phyloP scores from a whole-genome alignment of 495 filamentous ascomycete genomes.

The Chaetomidium leptoderma region DNA sequence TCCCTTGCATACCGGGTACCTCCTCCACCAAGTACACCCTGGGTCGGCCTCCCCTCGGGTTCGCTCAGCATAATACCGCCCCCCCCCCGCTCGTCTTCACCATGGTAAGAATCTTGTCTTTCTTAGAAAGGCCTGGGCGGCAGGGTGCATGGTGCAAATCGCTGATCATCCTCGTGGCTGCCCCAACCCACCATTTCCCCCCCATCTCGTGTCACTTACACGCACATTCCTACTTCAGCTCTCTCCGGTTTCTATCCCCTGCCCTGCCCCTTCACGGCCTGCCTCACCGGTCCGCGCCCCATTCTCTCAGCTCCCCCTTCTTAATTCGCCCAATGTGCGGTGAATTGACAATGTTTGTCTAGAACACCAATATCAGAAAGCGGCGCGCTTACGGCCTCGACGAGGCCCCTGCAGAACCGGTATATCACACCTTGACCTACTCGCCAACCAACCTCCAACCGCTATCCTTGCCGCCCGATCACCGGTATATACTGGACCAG shows the following conservation, averaged over 20 bases:
- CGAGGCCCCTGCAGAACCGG: slow-evolving; percentile 38
- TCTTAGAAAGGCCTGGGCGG: slow-evolving; percentile 26
- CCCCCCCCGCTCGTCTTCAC: slow-evolving; percentile 20
- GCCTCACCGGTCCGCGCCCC: slow-evolving; percentile 33
- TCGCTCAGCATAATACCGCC: slow-evolving; percentile 38
- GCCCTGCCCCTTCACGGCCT: slow-evolving; percentile 14
- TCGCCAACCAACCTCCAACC: slow-evolving; percentile 27
- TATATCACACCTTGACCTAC: slow-evolving; percentile 35
- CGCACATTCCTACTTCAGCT: slow-evolving; percentile 35
- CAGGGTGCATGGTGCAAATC: slow-evolving; percentile 33
- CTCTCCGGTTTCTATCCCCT: slow-evolving; percentile 22
- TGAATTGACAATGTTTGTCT: slow-evolving; percentile 46
- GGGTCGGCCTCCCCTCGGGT: slow-evolving; percentile 24
- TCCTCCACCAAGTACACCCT: slow-evolving; percentile 26
- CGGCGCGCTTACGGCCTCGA: slow-evolving; percentile 44
- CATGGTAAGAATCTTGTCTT: slow-evolving; percentile 42
- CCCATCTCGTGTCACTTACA: slow-evolving; percentile 24
- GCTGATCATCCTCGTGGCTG: slow-evolving; percentile 23
- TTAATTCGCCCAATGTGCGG: slow-evolving; percentile 32
- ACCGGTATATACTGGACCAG: slow-evolving; percentile 41
- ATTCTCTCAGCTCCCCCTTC: slow-evolving; percentile 19
- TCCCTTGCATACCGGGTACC: slow-evolving; percentile 26
- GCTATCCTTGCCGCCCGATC: slow-evolving; percentile 31
- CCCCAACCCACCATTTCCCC: slow-evolving; percentile 16
- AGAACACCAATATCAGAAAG: slow-evolving; percentile 48